Evolutionary conservation across 805 yeast species (phyloP).

Genomic region (Kazachstania taianensis): DNA sequence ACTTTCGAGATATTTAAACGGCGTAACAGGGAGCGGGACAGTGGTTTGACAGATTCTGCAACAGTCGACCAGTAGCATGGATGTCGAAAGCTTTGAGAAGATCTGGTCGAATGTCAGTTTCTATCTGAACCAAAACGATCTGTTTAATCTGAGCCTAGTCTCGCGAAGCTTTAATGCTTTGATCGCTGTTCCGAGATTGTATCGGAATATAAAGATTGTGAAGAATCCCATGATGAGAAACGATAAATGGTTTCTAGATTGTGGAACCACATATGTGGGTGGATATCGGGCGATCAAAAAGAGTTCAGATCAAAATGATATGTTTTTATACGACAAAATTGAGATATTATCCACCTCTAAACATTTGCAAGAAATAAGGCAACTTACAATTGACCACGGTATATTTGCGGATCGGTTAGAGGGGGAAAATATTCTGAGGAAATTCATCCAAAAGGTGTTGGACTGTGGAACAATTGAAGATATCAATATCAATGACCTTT

Average conservation of each 20-base stretch:
- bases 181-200: conserved; percentile 27
- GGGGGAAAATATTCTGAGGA: conserved; percentile 11
- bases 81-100: background rate
- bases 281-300: conserved; percentile 30
- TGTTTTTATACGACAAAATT: conserved; percentile 32
- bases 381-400: conserved; percentile 28
- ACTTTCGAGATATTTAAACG: no score
- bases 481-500: conserved; percentile 16
- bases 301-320: conserved; percentile 29
- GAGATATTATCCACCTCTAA: conserved; percentile 31
- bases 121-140: conserved; percentile 34
- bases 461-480: conserved; percentile 17
- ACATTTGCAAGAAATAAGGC: conserved; percentile 28
- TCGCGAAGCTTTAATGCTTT: conserved; percentile 25
- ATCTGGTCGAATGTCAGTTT: conserved; percentile 6
- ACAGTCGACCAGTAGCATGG: no score
- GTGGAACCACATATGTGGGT: conserved; percentile 32
- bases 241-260: conserved; percentile 27
- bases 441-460: conserved; percentile 15
- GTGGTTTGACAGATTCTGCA: background rate
- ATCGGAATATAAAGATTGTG: conserved; percentile 31
- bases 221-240: conserved; percentile 27
- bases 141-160: conserved; percentile 27
- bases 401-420: conserved; percentile 21
- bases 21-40: no score